Evolutionary conservation across 805 yeast genomes (phyloP).

Genomic region (Kodamaea jinghongensis): DNA sequence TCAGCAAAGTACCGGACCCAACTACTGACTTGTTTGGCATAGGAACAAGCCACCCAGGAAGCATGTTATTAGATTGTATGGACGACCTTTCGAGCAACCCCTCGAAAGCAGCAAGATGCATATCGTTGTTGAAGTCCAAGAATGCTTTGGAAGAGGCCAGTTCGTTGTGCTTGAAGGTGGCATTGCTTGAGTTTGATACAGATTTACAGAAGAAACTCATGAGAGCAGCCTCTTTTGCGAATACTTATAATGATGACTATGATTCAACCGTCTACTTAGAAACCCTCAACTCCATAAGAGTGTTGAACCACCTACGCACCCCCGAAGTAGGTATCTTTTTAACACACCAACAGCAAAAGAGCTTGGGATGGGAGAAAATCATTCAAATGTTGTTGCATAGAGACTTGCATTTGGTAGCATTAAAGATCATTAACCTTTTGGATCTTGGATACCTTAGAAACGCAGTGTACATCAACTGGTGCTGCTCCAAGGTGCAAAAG

Average conservation of each 20-base stretch:
- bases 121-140: slow-evolving; percentile 49
- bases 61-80: slow-evolving; percentile 76
- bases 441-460: slow-evolving; percentile 37
- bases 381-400: slow-evolving; percentile 58
- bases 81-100: slow-evolving; percentile 60
- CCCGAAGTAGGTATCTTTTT: slow-evolving; percentile 66
- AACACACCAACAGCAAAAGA: slow-evolving; percentile 53
- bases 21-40: slow-evolving; percentile 67
- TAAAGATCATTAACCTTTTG: slow-evolving; percentile 56
- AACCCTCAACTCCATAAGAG: slow-evolving; percentile 59
- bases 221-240: slow-evolving; percentile 85
- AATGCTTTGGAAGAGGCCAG: slow-evolving; percentile 57
- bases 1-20: slow-evolving; percentile 57
- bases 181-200: slow-evolving; percentile 73
- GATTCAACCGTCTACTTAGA: slow-evolving; percentile 57
- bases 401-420: slow-evolving; percentile 57
- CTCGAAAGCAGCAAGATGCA: slow-evolving; percentile 78
- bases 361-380: slow-evolving; percentile 53
- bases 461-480: slow-evolving; percentile 73
- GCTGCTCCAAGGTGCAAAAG: slow-evolving; percentile 60
- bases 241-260: slow-evolving; percentile 54
- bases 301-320: slow-evolving; percentile 67
- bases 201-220: slow-evolving; percentile 77
- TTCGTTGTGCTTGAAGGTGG: slow-evolving; percentile 66
- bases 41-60: slow-evolving; percentile 82